These are phyloP conservation scores for Chlamydomonas reinhardtii DNA, from an alignment of 163 green algal genomes.

Conservation along the genomic window DNA sequence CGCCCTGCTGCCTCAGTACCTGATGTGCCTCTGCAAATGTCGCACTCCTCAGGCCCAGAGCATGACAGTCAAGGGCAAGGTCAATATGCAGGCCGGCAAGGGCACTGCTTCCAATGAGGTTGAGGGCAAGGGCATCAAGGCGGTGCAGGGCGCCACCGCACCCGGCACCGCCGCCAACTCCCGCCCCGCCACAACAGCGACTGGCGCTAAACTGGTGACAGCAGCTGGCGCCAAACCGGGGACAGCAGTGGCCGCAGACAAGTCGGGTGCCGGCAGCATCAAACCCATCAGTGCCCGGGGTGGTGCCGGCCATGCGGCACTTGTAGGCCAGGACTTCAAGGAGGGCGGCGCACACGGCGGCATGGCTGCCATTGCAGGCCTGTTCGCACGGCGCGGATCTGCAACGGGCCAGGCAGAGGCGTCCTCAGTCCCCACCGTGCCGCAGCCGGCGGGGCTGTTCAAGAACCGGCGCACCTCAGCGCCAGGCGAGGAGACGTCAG, in stretches of 20 bases:
- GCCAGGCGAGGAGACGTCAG: background rate
- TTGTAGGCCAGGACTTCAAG: slow-evolving; percentile 43
- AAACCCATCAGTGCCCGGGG: background rate
- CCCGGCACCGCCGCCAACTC: background rate
- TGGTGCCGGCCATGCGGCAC: background rate
- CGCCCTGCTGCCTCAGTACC: too few species aligned
- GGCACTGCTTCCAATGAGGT: slow-evolving; percentile 2
- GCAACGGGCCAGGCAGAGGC: too few species aligned
- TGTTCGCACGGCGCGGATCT: background rate
- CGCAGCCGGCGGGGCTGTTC: background rate
- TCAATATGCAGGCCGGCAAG: slow-evolving; percentile 44
- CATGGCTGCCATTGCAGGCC: background rate
- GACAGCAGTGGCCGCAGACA: too few species aligned
- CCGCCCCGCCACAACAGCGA: background rate
- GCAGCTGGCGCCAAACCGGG: too few species aligned
- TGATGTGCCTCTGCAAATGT: too few species aligned
- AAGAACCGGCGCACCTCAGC: background rate
- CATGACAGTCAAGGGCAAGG: background rate
- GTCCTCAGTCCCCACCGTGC: background rate
- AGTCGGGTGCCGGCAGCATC: too few species aligned
- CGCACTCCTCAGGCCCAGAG: too few species aligned
- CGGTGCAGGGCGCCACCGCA: background rate
- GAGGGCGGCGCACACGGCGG: background rate
- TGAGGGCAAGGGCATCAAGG: slow-evolving; percentile 30
- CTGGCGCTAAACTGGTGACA: background rate